Conservation (phyloP, 768 basidiomycete species). For the Tubosaeta sp. region DNA sequence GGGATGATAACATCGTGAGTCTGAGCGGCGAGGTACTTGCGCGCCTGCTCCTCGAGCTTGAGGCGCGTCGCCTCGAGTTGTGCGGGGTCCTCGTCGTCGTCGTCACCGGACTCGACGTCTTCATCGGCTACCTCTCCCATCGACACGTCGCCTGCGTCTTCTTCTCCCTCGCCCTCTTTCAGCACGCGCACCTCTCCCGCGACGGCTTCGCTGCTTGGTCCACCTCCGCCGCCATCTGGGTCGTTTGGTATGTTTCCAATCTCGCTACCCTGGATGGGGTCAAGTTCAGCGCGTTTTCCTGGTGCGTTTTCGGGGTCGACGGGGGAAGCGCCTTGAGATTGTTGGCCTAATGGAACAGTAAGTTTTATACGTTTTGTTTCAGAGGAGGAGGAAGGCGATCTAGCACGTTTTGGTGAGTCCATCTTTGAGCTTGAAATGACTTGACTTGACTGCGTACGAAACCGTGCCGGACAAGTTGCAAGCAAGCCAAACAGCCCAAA, state of each 20-base stretch:
- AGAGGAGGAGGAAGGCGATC: conserved; percentile 49
- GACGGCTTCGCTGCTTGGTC: conserved; percentile 17
- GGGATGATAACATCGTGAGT: conserved; percentile 97
- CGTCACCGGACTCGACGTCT: conserved; percentile 72
- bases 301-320: conserved; percentile 77
- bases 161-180: conserved; percentile 57
- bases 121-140: conserved; percentile 80
- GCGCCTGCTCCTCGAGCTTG: conserved; percentile 80
- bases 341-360: conserved; percentile 42
- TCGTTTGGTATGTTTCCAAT: conserved; percentile 64
- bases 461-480: conserved; percentile 1
- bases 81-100: conserved; percentile 84
- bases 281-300: conserved; percentile 86
- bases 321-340: conserved; percentile 61
- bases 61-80: conserved; percentile 76
- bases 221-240: conserved; percentile 20
- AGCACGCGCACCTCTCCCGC: conserved; percentile 35
- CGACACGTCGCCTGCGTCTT: conserved; percentile 70
- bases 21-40: conserved; percentile 94
- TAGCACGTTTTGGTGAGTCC: conserved; percentile 66
- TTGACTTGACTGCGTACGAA: conserved; percentile 7
- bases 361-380: conserved; percentile 59
- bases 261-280: conserved; percentile 75
- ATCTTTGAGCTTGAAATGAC: conserved; percentile 33
- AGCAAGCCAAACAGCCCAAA: conserved; percentile 14